Percentiles rank a stretch among this genome's conserved stretches.
phyloP scores from a whole-genome alignment of 1,139 yeast genomes.

The Yamadazyma blattariae region DNA sequence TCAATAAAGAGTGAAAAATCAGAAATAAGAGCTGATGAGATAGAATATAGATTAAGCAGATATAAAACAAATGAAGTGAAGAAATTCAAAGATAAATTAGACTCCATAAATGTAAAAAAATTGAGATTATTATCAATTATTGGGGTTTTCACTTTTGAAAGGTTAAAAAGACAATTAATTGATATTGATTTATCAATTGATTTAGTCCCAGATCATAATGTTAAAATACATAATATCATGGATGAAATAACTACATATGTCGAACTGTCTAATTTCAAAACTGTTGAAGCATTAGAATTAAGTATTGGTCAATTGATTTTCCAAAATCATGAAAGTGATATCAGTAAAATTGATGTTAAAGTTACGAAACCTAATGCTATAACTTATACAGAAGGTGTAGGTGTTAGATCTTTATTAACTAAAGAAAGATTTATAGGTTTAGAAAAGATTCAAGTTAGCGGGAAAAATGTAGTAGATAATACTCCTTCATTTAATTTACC shows the following conservation, averaged over 20 bases:
- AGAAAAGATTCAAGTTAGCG: conserved; percentile 18
- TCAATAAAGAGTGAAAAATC: conserved; percentile 49
- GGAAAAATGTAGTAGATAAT: not conserved
- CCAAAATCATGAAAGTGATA: conserved; percentile 32
- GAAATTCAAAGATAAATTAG: conserved; percentile 19
- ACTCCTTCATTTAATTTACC: conserved; percentile 33
- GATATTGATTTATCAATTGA: conserved; percentile 54
- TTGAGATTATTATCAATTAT: conserved; percentile 69
- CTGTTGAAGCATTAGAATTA: conserved; percentile 88
- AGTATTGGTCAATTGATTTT: conserved; percentile 65
- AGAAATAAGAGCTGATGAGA: conserved; percentile 53
- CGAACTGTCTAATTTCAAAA: conserved; percentile 74
- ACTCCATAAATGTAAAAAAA: conserved; percentile 46
- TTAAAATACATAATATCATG: conserved; percentile 36
- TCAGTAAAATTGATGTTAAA: conserved; percentile 46
- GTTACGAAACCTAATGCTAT: conserved; percentile 90
- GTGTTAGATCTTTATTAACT: conserved; percentile 66
- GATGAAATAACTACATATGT: conserved; percentile 55
- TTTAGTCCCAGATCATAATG: conserved; percentile 35
- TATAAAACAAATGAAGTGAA: conserved; percentile 16
- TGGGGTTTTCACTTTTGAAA: conserved; percentile 89
- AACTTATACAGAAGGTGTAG: conserved; percentile 84
- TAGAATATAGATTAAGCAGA: conserved; percentile 37
- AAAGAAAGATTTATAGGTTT: conserved; percentile 28
- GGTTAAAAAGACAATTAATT: conserved; percentile 75